Conservation (phyloP, 225 moss, liverwort and hornwort genomes). For the Climacium dendroides region DNA sequence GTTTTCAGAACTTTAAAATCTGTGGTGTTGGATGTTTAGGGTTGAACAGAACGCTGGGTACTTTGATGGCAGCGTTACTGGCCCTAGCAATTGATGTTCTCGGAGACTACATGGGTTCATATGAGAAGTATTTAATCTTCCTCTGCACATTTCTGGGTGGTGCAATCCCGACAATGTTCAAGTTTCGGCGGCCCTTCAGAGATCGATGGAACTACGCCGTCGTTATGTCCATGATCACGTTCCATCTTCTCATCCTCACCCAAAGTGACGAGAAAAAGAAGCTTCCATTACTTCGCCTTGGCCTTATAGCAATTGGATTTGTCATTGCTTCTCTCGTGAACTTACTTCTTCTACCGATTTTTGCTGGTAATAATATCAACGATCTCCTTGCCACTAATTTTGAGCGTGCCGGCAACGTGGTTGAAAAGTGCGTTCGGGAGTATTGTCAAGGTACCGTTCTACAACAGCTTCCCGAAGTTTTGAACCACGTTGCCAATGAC, state of each 20-base stretch:
- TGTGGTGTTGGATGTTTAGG: slow-evolving; percentile 9
- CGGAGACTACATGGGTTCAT: slow-evolving; percentile 21
- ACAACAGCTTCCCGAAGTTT: slow-evolving; percentile 13
- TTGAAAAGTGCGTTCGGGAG: slow-evolving; percentile 22
- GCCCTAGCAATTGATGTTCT: slow-evolving; percentile 5
- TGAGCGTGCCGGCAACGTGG: slow-evolving; percentile 19
- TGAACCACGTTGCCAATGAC: slow-evolving; percentile 10
- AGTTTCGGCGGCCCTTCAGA: slow-evolving; percentile 22
- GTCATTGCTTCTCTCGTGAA: slow-evolving; percentile 21
- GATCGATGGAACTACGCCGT: slow-evolving; percentile 36
- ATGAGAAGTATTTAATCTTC: slow-evolving; percentile 17
- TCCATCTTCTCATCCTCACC: slow-evolving; percentile 29
- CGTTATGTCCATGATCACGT: slow-evolving; percentile 33
- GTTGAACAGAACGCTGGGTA: slow-evolving; percentile 23
- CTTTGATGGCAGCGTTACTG: slow-evolving; percentile 17
- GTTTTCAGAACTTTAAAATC: background rate
- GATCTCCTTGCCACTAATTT: slow-evolving; percentile 24
- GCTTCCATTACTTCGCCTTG: slow-evolving; percentile 14
- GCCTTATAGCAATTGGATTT: slow-evolving; percentile 17
- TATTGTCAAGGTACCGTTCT: slow-evolving; percentile 25
- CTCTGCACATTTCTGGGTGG: slow-evolving; percentile 20
- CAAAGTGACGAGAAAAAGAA: slow-evolving; percentile 25
- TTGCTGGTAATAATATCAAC: slow-evolving; percentile 21
- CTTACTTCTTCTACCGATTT: slow-evolving; percentile 5
- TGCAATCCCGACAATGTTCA: slow-evolving; percentile 25